Conservation (phyloP, 2,329 filamentous ascomycete genomes). For the Nannizziopsis barbatae region DNA sequence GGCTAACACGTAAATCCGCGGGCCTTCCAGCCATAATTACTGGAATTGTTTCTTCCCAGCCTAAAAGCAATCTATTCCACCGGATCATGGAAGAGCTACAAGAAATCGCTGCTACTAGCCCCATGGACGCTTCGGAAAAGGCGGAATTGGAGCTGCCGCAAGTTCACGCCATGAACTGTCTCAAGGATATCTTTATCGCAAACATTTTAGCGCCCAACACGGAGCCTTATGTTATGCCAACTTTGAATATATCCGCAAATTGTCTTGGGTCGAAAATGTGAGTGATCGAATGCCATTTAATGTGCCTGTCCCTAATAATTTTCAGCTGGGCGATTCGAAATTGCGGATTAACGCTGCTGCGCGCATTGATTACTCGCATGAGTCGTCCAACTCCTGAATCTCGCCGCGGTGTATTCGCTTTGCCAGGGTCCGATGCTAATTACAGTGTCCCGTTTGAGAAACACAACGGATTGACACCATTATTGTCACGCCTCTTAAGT, state of each 20-base stretch:
- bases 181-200: constrained; percentile 84
- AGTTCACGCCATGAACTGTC: constrained; percentile 86
- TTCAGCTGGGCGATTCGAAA: constrained; percentile 84
- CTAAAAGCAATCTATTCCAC: constrained; percentile 39
- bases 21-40: constrained; percentile 81
- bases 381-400: constrained; percentile 30
- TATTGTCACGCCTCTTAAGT: constrained; percentile 29
- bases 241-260: constrained; percentile 66
- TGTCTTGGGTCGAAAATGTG: constrained; percentile 69
- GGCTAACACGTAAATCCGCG: constrained; percentile 75
- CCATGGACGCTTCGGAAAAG: constrained; percentile 21
- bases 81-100: constrained; percentile 35
- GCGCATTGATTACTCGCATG: constrained; percentile 65
- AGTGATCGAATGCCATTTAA: constrained; percentile 20
- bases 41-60: constrained; percentile 56
- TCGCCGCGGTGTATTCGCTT: constrained; percentile 23
- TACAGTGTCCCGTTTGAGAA: constrained; percentile 32
- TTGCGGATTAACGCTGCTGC: constrained; percentile 77
- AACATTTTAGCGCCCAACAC: constrained; percentile 62
- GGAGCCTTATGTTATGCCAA: constrained; percentile 60
- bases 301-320: constrained; percentile 3
- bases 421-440: constrained; percentile 29
- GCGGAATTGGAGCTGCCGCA: constrained; percentile 59
- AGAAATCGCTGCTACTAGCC: constrained; percentile 27
- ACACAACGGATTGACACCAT: constrained; percentile 29